These are phyloP conservation scores for Trichothecium roseum DNA, from an alignment of 2,329 filamentous ascomycete genomes.

Conservation along the genomic window DNA sequence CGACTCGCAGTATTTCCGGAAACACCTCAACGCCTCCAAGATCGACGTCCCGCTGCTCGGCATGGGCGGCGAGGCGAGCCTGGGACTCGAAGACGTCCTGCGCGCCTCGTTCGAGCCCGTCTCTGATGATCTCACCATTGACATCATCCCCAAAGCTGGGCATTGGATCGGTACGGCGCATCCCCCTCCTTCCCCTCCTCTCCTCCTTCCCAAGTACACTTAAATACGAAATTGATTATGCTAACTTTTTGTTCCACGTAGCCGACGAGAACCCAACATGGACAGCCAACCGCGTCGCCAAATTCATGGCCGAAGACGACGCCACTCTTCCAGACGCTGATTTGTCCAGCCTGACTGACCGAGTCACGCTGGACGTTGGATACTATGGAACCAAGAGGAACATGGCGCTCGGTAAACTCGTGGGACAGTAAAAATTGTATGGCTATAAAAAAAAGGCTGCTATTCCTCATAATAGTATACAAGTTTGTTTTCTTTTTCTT, in stretches of 20 bases:
- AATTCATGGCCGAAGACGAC: slow-evolving; percentile 9
- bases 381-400: slow-evolving; percentile 19
- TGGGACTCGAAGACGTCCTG: slow-evolving; percentile 6
- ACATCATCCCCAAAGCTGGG: slow-evolving; percentile 14
- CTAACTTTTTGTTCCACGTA: slow-evolving; percentile 3
- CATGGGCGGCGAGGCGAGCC: slow-evolving; percentile 16
- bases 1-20: slow-evolving; percentile 25
- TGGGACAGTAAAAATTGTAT: slow-evolving; percentile 1
- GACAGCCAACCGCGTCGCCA: slow-evolving; percentile 9
- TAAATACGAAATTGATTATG: too few species aligned
- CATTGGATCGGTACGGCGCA: slow-evolving; percentile 15
- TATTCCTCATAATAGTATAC: too few species aligned
- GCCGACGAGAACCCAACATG: slow-evolving; percentile 15
- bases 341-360: slow-evolving; percentile 9
- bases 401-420: slow-evolving; percentile 2
- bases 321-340: slow-evolving; percentile 3
- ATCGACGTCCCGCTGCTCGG: slow-evolving; percentile 12
- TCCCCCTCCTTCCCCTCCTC: too few species aligned
- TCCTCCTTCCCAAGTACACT: too few species aligned
- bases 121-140: slow-evolving; percentile 8
- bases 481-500: too few species aligned
- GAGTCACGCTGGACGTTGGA: slow-evolving; percentile 8
- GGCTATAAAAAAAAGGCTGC: too few species aligned
- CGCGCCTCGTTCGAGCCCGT: slow-evolving; percentile 5
- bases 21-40: slow-evolving; percentile 7